These are phyloP conservation scores for Zygosaccharomyces gambellarensis DNA, from an alignment of 805 yeast species.

Conservation along the genomic window DNA sequence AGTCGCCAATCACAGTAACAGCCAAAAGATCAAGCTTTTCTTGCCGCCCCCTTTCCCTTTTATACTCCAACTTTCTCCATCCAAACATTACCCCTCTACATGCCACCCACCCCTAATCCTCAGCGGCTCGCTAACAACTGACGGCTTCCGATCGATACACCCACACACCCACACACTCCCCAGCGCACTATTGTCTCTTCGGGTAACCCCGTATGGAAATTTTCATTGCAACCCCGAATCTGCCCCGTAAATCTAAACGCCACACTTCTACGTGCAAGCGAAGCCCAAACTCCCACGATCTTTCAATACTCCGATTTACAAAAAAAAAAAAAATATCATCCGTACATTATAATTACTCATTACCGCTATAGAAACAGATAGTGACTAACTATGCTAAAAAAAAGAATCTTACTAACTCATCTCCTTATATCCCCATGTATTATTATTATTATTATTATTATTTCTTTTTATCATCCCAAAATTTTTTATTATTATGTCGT, in stretches of 20 bases:
- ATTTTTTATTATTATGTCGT: neutral
- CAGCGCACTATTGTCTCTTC: too few relatives aligned
- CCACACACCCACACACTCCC: neutral
- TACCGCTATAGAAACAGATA: constrained; percentile 1
- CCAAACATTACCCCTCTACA: neutral
- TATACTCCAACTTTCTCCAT: neutral
- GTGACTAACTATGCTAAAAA: constrained; percentile 1
- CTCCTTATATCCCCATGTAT: too few relatives aligned
- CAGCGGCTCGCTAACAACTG: neutral
- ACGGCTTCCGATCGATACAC: neutral
- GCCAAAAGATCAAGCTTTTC: too few relatives aligned
- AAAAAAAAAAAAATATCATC: neutral
- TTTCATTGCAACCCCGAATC: neutral
- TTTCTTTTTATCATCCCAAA: neutral
- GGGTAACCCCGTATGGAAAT: too few relatives aligned
- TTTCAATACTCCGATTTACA: neutral
- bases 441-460: neutral
- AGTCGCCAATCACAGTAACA: too few relatives aligned
- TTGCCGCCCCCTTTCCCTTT: neutral
- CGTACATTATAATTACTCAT: neutral
- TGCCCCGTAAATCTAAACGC: neutral
- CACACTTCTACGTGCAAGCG: neutral
- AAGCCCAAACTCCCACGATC: neutral
- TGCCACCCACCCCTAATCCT: neutral
- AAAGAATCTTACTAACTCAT: neutral